phyloP scores from a whole-genome alignment of 768 basidiomycete genomes.

The Lactifluus piperatus region DNA sequence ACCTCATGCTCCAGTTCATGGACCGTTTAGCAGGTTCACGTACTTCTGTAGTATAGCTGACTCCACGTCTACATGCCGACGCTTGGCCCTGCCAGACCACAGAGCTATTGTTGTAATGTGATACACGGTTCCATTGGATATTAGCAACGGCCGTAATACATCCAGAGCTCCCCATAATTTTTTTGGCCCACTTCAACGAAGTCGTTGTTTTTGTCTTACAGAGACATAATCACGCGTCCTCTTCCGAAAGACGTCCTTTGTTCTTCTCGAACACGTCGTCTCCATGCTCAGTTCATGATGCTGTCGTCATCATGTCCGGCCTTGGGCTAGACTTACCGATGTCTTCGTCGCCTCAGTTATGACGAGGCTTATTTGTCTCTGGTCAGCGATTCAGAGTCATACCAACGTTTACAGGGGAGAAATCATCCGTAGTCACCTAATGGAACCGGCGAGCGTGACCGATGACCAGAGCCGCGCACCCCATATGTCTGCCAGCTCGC shows the following conservation, averaged over 20 bases:
- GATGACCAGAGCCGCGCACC: constrained; percentile 49
- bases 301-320: constrained; percentile 19
- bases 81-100: neutral
- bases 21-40: constrained; percentile 31
- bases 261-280: neutral
- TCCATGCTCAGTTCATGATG: neutral
- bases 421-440: constrained; percentile 47
- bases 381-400: neutral
- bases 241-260: neutral
- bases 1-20: constrained; percentile 23
- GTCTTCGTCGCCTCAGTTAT: constrained; percentile 40
- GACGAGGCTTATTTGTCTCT: constrained; percentile 39
- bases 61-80: neutral
- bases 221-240: neutral
- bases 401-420: neutral
- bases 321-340: constrained; percentile 42
- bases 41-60: constrained; percentile 22
- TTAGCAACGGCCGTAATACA: neutral
- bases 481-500: constrained; percentile 40
- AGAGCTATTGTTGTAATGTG: neutral
- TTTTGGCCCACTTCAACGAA: neutral
- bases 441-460: constrained; percentile 48
- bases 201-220: no score
- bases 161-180: neutral
- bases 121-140: constrained; percentile 9